Base-by-base conservation (phyloP, 192 early-diverging fungal genomes). In the Phycomyces blakesleeanus region DNA sequence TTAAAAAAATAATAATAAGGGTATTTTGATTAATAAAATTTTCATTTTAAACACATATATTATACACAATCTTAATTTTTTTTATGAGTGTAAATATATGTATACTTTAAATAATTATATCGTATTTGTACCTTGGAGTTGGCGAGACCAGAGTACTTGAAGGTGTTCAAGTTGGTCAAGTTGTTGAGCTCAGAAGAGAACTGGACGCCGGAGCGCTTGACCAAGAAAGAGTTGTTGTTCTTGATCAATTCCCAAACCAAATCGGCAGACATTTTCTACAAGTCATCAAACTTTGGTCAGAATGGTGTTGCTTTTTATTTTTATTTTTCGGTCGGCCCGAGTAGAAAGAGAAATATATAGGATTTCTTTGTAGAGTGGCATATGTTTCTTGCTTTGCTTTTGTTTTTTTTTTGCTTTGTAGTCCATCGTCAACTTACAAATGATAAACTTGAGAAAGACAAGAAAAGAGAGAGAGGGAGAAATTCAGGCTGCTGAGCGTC, bases 71-170 rank as follows among this genome's bases (percentile, higher is more conserved):
- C n/a, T n/a, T n/a, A n/a, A n/a, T n/a, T n/a, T n/a, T n/a, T n/a
- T n/a, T n/a, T n/a, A n/a, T n/a, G n/a, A n/a, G n/a, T n/a, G n/a
- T n/a, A n/a, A n/a, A n/a, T n/a, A n/a, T n/a, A n/a, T n/a, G n/a
- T 34, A 7, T 34, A 7, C 29, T 34, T 34, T 34, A 34, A 5
- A 2, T 5, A 34, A 34, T 7, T 2, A 7, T 34, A 34, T 34
- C 29, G n/a, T n/a, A 34, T 34, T 34, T 7, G 21, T 74, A 86
- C 86, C 89, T 90, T 89, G 59, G 76, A 76, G 84, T 87, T 85
- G 63, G 88, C 88, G 70, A 93, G 50, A 57, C 88, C 89, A 74
- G 89, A 87, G 83, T 82, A 87, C 84, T 93, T 92, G 82, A 80
- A 87, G 51, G 88, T 81, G 85, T 94, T 85, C 68, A 77, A 62